These are phyloP conservation scores for Avicennia marina DNA, from an alignment of 257 asterid genomes.

Conservation along the genomic window DNA sequence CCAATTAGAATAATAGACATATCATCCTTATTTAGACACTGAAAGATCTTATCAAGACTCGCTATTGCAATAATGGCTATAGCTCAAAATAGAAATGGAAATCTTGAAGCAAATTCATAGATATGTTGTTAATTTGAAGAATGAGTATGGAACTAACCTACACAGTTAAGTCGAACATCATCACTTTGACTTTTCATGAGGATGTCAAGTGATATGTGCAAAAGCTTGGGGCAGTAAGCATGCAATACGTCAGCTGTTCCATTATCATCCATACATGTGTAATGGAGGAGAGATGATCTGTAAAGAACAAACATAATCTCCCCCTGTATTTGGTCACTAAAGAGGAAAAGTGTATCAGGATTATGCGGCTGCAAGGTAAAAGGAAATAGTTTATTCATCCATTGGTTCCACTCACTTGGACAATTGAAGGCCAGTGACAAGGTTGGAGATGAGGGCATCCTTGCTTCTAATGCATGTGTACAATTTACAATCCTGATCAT, in stretches of 20 bases:
- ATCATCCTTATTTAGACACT: constrained; percentile 7
- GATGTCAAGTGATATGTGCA: constrained; percentile 56
- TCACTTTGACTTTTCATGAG: constrained; percentile 88
- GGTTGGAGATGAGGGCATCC: constrained; percentile 67
- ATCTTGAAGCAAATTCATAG: not conserved
- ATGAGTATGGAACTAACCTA: constrained; percentile 47
- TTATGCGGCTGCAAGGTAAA: constrained; percentile 7
- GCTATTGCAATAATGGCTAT: not conserved
- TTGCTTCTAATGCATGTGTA: constrained; percentile 49
- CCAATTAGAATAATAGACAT: not conserved
- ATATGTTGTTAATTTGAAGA: constrained; percentile 13
- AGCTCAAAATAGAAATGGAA: constrained; percentile 1
- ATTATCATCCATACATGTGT: constrained; percentile 38
- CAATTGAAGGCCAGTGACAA: constrained; percentile 80
- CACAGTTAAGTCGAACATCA: constrained; percentile 78
- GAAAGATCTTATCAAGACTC: constrained; percentile 3
- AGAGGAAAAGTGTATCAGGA: constrained; percentile 17
- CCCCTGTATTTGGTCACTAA: constrained; percentile 88
- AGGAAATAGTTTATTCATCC: constrained; percentile 2
- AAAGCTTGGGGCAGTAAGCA: constrained; percentile 57
- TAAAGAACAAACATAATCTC: constrained; percentile 82
- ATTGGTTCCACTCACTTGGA: constrained; percentile 54
- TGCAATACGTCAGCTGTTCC: constrained; percentile 35
- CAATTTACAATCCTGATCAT: constrained; percentile 45
- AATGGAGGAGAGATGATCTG: constrained; percentile 52